phyloP scores from a whole-genome alignment of 345 rosid genomes.

The Mangifera indica region DNA sequence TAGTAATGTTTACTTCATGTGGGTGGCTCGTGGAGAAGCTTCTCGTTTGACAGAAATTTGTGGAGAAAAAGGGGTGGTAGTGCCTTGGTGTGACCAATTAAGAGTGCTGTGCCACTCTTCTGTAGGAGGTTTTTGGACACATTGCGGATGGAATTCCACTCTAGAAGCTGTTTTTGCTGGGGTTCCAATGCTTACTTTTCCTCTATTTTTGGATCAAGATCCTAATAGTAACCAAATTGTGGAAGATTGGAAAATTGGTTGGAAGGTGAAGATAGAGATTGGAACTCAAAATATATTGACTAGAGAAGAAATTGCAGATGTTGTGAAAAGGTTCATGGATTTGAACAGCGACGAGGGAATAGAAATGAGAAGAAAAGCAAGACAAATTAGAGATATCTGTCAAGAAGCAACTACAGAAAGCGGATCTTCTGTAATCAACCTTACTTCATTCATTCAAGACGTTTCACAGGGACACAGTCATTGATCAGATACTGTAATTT shows the following conservation, averaged over 20 bases:
- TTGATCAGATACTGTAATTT: too few species aligned
- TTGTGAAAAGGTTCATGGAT: slow-evolving; percentile 27
- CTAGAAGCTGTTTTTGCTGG: slow-evolving; percentile 26
- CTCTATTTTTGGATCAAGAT: slow-evolving; percentile 31
- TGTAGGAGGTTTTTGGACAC: too few species aligned
- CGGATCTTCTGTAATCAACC: slow-evolving; percentile 24
- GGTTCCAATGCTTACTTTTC: slow-evolving; percentile 38
- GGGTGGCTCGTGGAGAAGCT: slow-evolving; percentile 39
- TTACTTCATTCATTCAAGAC: slow-evolving; percentile 3
- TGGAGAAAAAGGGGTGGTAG: slow-evolving; percentile 18
- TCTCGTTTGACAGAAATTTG: slow-evolving; percentile 11
- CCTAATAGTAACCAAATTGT: slow-evolving; percentile 30
- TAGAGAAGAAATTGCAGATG: slow-evolving; percentile 24
- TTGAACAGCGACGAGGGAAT: slow-evolving; percentile 14
- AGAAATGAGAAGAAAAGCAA: slow-evolving; percentile 26
- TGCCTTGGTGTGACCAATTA: slow-evolving; percentile 28
- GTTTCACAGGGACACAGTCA: neutral
- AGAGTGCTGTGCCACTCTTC: slow-evolving; percentile 18
- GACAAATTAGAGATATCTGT: slow-evolving; percentile 19
- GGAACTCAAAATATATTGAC: slow-evolving; percentile 14
- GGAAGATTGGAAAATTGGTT: slow-evolving; percentile 42
- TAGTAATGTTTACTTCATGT: slow-evolving; percentile 31
- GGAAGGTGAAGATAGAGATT: slow-evolving; percentile 14
- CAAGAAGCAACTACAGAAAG: slow-evolving; percentile 19
- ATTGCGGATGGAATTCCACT: too few species aligned